phyloP scores from a whole-genome alignment of 2,329 filamentous ascomycete species.

The Fusarium aywerte region DNA sequence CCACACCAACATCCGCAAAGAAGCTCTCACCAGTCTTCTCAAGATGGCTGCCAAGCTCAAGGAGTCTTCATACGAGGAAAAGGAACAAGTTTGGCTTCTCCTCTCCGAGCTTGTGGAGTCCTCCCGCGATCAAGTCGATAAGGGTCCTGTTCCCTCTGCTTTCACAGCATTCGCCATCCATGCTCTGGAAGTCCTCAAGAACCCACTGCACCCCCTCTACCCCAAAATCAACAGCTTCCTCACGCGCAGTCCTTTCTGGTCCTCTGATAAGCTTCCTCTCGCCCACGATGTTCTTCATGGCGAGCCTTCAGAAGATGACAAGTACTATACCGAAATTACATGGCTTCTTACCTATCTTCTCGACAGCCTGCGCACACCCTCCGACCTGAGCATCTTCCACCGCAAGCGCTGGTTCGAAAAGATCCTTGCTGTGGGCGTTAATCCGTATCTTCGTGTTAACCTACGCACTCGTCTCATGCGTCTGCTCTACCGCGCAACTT shows the following conservation, averaged over 20 bases:
- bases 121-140: constrained; percentile 63
- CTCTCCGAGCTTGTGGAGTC: constrained; percentile 85
- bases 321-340: constrained; percentile 75
- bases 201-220: constrained; percentile 85
- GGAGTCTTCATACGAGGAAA: constrained; percentile 78
- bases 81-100: constrained; percentile 81
- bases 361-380: constrained; percentile 69
- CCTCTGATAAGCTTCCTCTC: constrained; percentile 77
- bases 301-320: constrained; percentile 77
- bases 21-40: constrained; percentile 76
- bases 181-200: constrained; percentile 74
- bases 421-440: constrained; percentile 74
- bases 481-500: constrained; percentile 74
- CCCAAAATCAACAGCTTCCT: constrained; percentile 88
- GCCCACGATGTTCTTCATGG: constrained; percentile 70
- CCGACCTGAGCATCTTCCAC: constrained; percentile 70
- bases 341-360: constrained; percentile 81
- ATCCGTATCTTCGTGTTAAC: constrained; percentile 69
- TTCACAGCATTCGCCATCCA: constrained; percentile 80
- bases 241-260: constrained; percentile 81
- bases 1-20: constrained; percentile 79
- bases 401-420: constrained; percentile 78
- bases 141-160: constrained; percentile 73
- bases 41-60: constrained; percentile 72
- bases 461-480: constrained; percentile 68